Conservation (phyloP, 2,329 filamentous ascomycete species). For the Pochonia chlamydosporia region DNA sequence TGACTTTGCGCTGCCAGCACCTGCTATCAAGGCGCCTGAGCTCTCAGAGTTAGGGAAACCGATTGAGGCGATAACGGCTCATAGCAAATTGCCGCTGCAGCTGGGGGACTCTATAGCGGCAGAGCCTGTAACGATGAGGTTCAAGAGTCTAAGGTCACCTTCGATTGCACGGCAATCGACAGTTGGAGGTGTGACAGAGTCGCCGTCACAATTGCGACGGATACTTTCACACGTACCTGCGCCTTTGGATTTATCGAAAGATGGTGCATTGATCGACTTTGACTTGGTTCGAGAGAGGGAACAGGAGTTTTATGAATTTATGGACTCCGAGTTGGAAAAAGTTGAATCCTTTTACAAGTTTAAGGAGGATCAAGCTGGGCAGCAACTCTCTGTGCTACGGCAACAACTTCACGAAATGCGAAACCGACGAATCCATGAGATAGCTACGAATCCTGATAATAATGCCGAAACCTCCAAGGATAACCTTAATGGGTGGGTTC, state of each 20-base stretch:
- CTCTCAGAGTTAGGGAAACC: constrained; percentile 19
- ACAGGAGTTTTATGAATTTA: constrained; percentile 79
- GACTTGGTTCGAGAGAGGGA: constrained; percentile 67
- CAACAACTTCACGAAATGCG: constrained; percentile 92
- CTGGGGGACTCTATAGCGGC: constrained; percentile 29
- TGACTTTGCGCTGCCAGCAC: constrained; percentile 47
- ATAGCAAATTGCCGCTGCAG: constrained; percentile 21
- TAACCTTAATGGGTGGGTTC: constrained; percentile 36
- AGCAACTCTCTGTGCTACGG: constrained; percentile 63
- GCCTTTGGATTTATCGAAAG: constrained; percentile 19
- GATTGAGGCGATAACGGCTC: constrained; percentile 11
- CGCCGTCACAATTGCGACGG: constrained; percentile 26
- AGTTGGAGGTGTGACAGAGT: constrained; percentile 11
- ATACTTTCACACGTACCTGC: constrained; percentile 26
- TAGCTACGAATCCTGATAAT: constrained; percentile 38
- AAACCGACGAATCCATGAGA: constrained; percentile 71
- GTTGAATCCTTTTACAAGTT: constrained; percentile 83
- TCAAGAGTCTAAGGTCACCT: not conserved
- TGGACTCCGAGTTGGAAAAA: constrained; percentile 82
- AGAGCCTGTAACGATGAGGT: constrained; percentile 15
- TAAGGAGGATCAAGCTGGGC: constrained; percentile 80
- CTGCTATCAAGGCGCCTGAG: constrained; percentile 38
- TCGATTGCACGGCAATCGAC: constrained; percentile 12
- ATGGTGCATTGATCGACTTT: constrained; percentile 38
- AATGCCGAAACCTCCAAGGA: constrained; percentile 23